These are phyloP conservation scores for Drechslerella stenobrocha DNA, from an alignment of 2,329 filamentous ascomycete genomes.

Conservation along the genomic window DNA sequence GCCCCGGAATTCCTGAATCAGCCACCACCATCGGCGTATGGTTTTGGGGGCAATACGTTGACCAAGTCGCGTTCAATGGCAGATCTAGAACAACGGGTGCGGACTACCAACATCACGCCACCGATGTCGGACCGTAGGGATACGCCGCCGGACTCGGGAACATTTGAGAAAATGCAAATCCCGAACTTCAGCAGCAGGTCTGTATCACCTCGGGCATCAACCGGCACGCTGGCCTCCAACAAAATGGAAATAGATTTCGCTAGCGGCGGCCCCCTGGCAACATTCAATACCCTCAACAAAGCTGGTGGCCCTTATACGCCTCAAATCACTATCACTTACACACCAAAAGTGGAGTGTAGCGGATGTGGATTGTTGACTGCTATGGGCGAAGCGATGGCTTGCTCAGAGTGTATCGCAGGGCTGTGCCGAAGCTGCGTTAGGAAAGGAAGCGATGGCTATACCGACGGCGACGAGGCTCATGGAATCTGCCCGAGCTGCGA, in stretches of 20 bases:
- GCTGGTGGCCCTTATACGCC: constrained; percentile 43
- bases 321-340: constrained; percentile 47
- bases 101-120: constrained; percentile 45
- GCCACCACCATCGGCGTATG: constrained; percentile 36
- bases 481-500: constrained; percentile 43
- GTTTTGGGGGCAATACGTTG: constrained; percentile 44
- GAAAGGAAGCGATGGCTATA: constrained; percentile 44
- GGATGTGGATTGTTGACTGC: constrained; percentile 39
- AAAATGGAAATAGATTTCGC: constrained; percentile 46
- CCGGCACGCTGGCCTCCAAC: constrained; percentile 41
- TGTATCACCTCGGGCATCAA: constrained; percentile 42
- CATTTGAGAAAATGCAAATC: constrained; percentile 50
- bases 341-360: constrained; percentile 45
- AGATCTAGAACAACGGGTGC: constrained; percentile 46
- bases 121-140: constrained; percentile 46
- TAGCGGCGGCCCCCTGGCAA: constrained; percentile 16
- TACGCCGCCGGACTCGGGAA: constrained; percentile 47
- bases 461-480: constrained; percentile 41
- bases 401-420: constrained; percentile 47
- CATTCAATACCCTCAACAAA: constrained; percentile 39
- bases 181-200: constrained; percentile 46
- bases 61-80: constrained; percentile 48
- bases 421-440: constrained; percentile 44
- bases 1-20: constrained; percentile 45
- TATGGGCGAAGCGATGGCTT: constrained; percentile 45